phyloP scores from a whole-genome alignment of 1,284 basidiomycete species.

The Takashimella tepidaria region DNA sequence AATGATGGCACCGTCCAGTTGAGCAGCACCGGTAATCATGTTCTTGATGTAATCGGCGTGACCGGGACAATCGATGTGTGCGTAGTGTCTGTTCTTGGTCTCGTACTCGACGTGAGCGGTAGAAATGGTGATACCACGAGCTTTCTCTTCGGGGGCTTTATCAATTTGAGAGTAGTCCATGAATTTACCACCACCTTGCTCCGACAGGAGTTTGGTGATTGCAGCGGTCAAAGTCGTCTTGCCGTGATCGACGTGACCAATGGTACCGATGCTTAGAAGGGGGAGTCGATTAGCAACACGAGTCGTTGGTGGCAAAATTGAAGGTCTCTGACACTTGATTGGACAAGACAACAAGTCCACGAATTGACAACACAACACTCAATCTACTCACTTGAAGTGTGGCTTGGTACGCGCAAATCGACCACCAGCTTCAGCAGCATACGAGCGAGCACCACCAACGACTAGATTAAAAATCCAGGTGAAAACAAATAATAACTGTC shows the following conservation, averaged over 20 bases:
- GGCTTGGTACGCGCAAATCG: slow-evolving; percentile 83
- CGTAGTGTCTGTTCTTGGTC: slow-evolving; percentile 86
- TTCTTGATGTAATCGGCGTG: slow-evolving; percentile 73
- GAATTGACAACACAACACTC: neutral
- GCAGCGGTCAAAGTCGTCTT: slow-evolving; percentile 97
- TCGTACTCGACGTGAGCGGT: slow-evolving; percentile 95
- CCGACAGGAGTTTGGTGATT: slow-evolving; percentile 91
- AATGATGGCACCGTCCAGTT: slow-evolving; percentile 97
- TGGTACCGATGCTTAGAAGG: slow-evolving; percentile 70
- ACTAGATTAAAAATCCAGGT: neutral
- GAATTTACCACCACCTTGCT: slow-evolving; percentile 80
- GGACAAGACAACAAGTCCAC: too few relatives aligned
- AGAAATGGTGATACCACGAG: slow-evolving; percentile 95
- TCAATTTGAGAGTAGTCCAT: slow-evolving; percentile 98
- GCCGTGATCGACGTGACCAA: slow-evolving; percentile 88
- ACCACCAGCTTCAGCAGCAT: slow-evolving; percentile 58
- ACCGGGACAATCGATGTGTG: slow-evolving; percentile 95
- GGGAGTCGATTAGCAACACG: neutral
- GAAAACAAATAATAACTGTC: too few relatives aligned
- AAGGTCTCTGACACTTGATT: too few relatives aligned
- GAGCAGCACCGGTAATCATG: slow-evolving; percentile 99
- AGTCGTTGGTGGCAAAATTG: too few relatives aligned
- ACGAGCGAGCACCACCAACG: slow-evolving; percentile 34
- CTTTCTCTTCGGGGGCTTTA: slow-evolving; percentile 99
- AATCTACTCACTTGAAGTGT: slow-evolving; percentile 68